Evolutionary conservation across 179 eudicot genomes (phyloP).

Genomic region (Monotropa hypopitys): DNA sequence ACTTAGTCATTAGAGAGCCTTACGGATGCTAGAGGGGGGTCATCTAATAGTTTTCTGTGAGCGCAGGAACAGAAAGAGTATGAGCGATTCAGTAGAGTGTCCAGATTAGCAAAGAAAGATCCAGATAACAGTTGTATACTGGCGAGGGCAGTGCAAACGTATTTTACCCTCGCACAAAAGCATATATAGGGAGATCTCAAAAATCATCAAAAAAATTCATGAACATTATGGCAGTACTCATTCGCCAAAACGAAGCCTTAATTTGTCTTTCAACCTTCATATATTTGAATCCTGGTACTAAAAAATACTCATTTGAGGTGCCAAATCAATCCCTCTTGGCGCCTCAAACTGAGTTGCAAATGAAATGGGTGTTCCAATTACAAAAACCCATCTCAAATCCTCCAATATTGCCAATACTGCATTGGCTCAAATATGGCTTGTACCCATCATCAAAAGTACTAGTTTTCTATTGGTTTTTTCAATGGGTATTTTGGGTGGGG

Average conservation of each 20-base stretch:
- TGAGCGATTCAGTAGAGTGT: no score
- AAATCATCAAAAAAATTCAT: constrained; percentile 15
- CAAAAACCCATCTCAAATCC: constrained; percentile 4
- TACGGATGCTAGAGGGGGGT: no score
- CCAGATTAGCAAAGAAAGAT: no score
- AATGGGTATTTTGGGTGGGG: background rate
- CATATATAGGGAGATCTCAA: constrained; percentile 23
- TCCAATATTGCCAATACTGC: background rate
- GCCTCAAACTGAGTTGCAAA: constrained; percentile 1
- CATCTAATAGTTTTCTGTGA: no score
- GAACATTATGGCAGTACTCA: constrained; percentile 29
- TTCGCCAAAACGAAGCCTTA: constrained; percentile 31
- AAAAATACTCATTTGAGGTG: background rate
- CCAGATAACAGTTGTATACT: no score
- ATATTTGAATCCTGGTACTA: constrained; percentile 14
- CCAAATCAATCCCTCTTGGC: constrained; percentile 7
- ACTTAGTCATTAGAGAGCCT: no score
- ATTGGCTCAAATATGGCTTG: constrained; percentile 17
- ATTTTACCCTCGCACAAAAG: no score
- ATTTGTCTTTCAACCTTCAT: constrained; percentile 45
- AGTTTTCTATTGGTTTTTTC: background rate
- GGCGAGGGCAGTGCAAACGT: no score
- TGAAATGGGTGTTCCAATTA: background rate
- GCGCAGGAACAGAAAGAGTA: no score
- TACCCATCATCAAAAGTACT: constrained; percentile 12